Evolutionary conservation across 164 flowering plant genomes (phyloP).

Genomic region (Liriodendron chinense): DNA sequence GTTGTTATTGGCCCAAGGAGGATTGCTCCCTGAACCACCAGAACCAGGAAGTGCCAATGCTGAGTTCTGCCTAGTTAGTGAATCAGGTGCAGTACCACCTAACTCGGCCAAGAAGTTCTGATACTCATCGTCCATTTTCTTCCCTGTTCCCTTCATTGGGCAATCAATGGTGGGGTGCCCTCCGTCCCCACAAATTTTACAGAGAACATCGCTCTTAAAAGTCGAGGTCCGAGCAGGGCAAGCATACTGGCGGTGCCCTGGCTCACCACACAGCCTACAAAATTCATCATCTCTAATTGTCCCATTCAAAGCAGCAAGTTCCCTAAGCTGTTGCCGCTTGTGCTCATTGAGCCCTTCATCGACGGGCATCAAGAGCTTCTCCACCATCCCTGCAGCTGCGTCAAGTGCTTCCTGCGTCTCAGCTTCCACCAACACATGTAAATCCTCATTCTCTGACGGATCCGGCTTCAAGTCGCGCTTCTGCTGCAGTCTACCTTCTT

Average conservation of each 20-base stretch:
- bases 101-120: slow-evolving; percentile 89
- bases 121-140: slow-evolving; percentile 97
- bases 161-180: slow-evolving; percentile 98
- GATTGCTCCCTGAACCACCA: slow-evolving; percentile 56
- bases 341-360: slow-evolving; percentile 95
- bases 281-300: slow-evolving; percentile 91
- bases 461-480: slow-evolving; percentile 83
- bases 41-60: slow-evolving; percentile 48
- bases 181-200: slow-evolving; percentile 93
- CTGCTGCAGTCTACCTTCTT: slow-evolving; percentile 88
- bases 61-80: slow-evolving; percentile 44
- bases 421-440: slow-evolving; percentile 94
- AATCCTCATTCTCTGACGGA: slow-evolving; percentile 86
- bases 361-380: slow-evolving; percentile 91
- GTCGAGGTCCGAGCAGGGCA: slow-evolving; percentile 81
- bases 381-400: slow-evolving; percentile 94
- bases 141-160: slow-evolving; percentile 86
- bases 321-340: slow-evolving; percentile 90
- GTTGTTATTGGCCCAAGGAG: slow-evolving; percentile 68
- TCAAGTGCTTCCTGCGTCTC: slow-evolving; percentile 87
- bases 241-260: slow-evolving; percentile 90
- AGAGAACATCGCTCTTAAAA: slow-evolving; percentile 87
- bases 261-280: slow-evolving; percentile 93
- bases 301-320: slow-evolving; percentile 92
- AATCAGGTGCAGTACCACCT: slow-evolving; percentile 81